These are phyloP conservation scores for Endotrypanum monterogeii DNA, from an alignment of 208 protist genomes.

Conservation along the genomic window DNA sequence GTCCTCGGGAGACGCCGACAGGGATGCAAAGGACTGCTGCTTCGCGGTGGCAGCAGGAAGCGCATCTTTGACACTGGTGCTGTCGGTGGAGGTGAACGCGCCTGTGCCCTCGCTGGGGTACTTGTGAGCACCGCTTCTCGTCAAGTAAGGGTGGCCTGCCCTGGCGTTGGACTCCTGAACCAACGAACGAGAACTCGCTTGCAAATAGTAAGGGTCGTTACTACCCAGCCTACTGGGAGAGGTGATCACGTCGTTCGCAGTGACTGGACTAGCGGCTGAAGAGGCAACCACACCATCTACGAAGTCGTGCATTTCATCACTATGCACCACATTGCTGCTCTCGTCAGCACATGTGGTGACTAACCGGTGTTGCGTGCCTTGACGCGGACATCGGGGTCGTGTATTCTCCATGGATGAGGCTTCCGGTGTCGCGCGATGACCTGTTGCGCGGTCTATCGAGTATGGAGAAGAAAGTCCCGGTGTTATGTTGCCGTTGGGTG, in stretches of 20 bases:
- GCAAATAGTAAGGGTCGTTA: constrained; percentile 19
- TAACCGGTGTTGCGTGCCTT: not conserved
- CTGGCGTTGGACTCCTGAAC: not conserved
- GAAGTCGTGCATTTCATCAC: not conserved
- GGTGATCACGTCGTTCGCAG: not conserved
- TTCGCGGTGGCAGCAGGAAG: constrained; percentile 13
- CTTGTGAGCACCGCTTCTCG: not conserved
- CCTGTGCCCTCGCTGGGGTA: not conserved
- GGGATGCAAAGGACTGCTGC: not conserved
- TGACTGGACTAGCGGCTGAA: not conserved
- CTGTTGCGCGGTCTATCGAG: not conserved
- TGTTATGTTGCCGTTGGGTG: constrained; percentile 8
- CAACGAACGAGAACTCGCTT: not conserved
- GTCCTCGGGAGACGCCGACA: not conserved
- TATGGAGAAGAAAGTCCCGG: not conserved
- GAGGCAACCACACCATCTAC: not conserved
- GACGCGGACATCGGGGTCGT: not conserved
- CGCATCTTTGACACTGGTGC: not conserved
- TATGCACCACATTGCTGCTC: not conserved
- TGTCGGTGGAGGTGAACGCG: not conserved
- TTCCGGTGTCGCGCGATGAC: not conserved
- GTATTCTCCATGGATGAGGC: not conserved
- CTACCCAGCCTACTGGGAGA: constrained; percentile 27
- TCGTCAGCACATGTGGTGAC: not conserved
- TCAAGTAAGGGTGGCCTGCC: not conserved